Evolutionary conservation across 1,284 basidiomycete species (phyloP).

Genomic region (Sanguinoderma infundibulare): DNA sequence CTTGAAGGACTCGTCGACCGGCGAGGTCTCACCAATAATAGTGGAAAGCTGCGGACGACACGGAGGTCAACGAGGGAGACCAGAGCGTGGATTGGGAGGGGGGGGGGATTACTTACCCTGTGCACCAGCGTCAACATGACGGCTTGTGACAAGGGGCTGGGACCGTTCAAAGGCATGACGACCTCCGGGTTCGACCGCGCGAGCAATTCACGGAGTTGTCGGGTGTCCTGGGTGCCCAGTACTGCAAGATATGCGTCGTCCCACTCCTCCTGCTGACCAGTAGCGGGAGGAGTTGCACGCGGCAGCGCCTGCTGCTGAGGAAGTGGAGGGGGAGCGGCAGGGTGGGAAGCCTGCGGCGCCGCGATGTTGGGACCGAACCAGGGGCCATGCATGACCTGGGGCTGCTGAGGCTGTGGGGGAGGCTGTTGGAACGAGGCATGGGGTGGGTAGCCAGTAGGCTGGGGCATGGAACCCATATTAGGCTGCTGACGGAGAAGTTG

Average conservation of each 20-base stretch:
- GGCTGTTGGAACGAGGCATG: slow-evolving; percentile 31
- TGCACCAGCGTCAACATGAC: slow-evolving; percentile 82
- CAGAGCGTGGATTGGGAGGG: neutral
- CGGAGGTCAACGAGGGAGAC: slow-evolving; percentile 9
- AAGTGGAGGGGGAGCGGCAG: slow-evolving; percentile 71
- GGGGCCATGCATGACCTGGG: slow-evolving; percentile 45
- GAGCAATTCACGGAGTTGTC: slow-evolving; percentile 74
- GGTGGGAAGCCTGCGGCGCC: slow-evolving; percentile 77
- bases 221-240: slow-evolving; percentile 70
- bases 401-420: slow-evolving; percentile 32
- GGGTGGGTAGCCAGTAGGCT: slow-evolving; percentile 26
- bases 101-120: slow-evolving; percentile 56
- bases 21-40: slow-evolving; percentile 72
- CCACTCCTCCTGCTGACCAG: slow-evolving; percentile 69
- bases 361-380: slow-evolving; percentile 67
- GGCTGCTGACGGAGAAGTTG: slow-evolving; percentile 35
- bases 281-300: slow-evolving; percentile 54
- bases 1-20: slow-evolving; percentile 79
- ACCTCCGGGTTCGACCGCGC: slow-evolving; percentile 75
- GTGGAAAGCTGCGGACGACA: slow-evolving; percentile 57
- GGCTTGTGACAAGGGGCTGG: slow-evolving; percentile 75
- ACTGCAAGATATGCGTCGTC: slow-evolving; percentile 80
- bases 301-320: slow-evolving; percentile 36
- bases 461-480: slow-evolving; percentile 27
- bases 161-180: slow-evolving; percentile 74